Percentiles rank a stretch among this genome's conserved stretches.
phyloP scores from a whole-genome alignment of 2,329 filamentous ascomycete species.

The Colletotrichum paranaense region DNA sequence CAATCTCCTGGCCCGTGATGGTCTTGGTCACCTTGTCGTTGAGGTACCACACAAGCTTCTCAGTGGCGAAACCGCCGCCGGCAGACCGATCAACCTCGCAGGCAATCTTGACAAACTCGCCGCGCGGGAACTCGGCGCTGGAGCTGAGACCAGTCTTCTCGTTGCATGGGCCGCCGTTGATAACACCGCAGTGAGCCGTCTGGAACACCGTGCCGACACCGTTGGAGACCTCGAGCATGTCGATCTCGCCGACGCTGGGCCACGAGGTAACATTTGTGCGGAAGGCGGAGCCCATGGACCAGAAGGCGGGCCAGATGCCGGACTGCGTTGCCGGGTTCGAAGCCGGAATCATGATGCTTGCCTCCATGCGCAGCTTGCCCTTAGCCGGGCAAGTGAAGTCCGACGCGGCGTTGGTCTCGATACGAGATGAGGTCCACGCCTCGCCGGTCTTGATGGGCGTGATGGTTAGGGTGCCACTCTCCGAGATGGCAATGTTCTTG shows the following conservation, averaged over 20 bases:
- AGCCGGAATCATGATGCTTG: constrained; percentile 50
- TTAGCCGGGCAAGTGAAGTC: constrained; percentile 49
- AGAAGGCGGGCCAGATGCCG: constrained; percentile 61
- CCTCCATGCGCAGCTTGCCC: constrained; percentile 51
- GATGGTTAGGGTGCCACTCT: constrained; percentile 34
- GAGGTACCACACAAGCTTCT: constrained; percentile 49
- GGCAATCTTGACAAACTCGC: constrained; percentile 46
- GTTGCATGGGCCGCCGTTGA: constrained; percentile 52
- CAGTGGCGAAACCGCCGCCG: constrained; percentile 40
- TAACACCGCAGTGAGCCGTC: constrained; percentile 55
- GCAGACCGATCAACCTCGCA: constrained; percentile 47
- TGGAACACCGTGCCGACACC: constrained; percentile 48
- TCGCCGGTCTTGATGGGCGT: constrained; percentile 42
- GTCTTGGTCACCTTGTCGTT: constrained; percentile 44
- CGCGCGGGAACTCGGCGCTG: constrained; percentile 39
- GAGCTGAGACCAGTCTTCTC: constrained; percentile 50
- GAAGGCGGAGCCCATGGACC: constrained; percentile 53
- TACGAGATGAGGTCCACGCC: constrained; percentile 57
- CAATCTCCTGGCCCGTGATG: constrained; percentile 42
- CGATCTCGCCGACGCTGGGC: constrained; percentile 56
- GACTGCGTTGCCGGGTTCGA: constrained; percentile 41
- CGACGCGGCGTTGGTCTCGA: constrained; percentile 50
- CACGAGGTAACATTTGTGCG: constrained; percentile 52
- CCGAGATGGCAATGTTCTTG: constrained; percentile 54
- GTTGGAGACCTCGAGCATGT: constrained; percentile 57